phyloP scores from a whole-genome alignment of 352 stramenopile genomes.

The Pythium utonaiense region DNA sequence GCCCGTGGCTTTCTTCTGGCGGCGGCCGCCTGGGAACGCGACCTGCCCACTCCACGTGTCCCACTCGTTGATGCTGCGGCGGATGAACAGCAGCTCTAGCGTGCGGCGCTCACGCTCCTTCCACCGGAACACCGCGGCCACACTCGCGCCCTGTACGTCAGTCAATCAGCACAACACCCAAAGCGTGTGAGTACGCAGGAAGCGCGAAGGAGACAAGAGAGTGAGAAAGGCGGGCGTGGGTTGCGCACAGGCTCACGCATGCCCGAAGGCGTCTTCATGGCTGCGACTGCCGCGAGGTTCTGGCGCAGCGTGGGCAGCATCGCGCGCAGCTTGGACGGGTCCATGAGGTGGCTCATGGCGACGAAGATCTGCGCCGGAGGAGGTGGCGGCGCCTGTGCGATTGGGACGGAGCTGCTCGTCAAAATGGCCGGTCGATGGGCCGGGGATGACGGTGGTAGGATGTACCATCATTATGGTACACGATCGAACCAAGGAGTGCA shows the following conservation, averaged over 20 bases:
- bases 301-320: constrained; percentile 56
- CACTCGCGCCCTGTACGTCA: constrained; percentile 49
- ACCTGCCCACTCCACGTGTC: constrained; percentile 84
- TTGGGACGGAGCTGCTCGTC: neutral
- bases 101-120: constrained; percentile 57
- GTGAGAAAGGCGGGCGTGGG: neutral
- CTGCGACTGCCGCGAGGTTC: constrained; percentile 40
- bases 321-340: constrained; percentile 36
- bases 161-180: neutral
- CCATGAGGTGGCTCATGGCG: constrained; percentile 33
- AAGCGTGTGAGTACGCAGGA: neutral
- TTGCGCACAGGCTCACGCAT: constrained; percentile 29
- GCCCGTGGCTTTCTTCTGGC: constrained; percentile 49
- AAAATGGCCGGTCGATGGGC: neutral
- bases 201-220: neutral
- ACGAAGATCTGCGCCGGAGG: neutral
- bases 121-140: constrained; percentile 80
- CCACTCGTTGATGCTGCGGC: constrained; percentile 63
- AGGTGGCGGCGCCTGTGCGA: neutral
- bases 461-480: neutral
- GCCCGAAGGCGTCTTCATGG: constrained; percentile 24
- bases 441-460: neutral
- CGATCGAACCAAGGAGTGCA: no score
- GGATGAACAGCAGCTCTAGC: constrained; percentile 75
- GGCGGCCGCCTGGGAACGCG: constrained; percentile 70